Percentiles rank a stretch among this genome's conserved stretches.
Evolutionary conservation across 208 protist genomes (phyloP).

Genomic region (Crithidia brevicula): DNA sequence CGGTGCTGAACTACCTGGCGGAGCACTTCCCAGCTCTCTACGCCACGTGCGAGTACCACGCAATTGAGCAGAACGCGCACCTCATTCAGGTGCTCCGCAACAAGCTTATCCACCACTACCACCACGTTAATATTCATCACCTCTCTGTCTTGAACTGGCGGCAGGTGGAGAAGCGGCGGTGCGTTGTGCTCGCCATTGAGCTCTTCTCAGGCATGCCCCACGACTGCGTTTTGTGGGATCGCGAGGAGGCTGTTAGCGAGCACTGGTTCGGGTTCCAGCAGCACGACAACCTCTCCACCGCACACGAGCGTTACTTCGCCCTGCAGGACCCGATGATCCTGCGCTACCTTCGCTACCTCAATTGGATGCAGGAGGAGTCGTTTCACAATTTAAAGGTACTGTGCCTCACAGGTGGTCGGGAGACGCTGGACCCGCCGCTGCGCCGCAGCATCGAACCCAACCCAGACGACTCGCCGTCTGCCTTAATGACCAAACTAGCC

Average conservation of each 20-base stretch:
- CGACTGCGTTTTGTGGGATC: constrained; percentile 81
- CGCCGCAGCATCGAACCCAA: constrained; percentile 65
- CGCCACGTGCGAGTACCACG: constrained; percentile 81
- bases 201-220: constrained; percentile 85
- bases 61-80: constrained; percentile 80
- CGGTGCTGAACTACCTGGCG: constrained; percentile 82
- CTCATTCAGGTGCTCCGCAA: constrained; percentile 76
- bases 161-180: constrained; percentile 71
- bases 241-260: constrained; percentile 77
- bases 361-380: constrained; percentile 90
- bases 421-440: constrained; percentile 69
- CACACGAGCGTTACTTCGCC: constrained; percentile 68
- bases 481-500: constrained; percentile 69
- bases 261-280: constrained; percentile 86
- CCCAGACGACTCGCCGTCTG: constrained; percentile 47
- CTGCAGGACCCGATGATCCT: constrained; percentile 77
- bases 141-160: constrained; percentile 85
- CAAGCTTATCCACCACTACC: constrained; percentile 78
- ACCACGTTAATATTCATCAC: constrained; percentile 80
- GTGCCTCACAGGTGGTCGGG: constrained; percentile 76
- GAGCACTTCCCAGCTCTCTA: constrained; percentile 88
- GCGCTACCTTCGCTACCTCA: constrained; percentile 85
- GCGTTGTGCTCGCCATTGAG: constrained; percentile 80
- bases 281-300: constrained; percentile 78
- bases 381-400: constrained; percentile 86